A percentile compares a stretch with the other conserved stretches of the same genome.
phyloP scores from a whole-genome alignment of 2,329 filamentous ascomycete species.

The Tetracladium maxilliforme region DNA sequence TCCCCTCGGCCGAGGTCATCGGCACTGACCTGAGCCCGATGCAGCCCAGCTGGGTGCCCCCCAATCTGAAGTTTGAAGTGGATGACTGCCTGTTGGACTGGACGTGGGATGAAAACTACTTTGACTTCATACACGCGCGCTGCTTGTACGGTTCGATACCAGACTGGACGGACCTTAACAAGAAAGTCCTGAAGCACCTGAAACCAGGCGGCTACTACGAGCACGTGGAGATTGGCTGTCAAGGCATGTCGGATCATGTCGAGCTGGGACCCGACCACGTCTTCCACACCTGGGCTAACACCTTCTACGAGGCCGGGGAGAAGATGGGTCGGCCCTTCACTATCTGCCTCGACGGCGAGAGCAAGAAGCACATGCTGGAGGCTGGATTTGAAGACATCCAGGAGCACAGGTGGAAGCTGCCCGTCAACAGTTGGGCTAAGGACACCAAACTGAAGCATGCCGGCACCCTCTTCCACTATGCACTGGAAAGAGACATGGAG shows the following conservation, averaged over 20 bases:
- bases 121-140: constrained; percentile 45
- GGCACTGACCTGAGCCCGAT: constrained; percentile 4
- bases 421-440: constrained; percentile 17
- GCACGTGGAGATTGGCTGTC: constrained; percentile 11
- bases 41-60: constrained; percentile 7
- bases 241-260: constrained; percentile 6
- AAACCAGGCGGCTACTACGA: constrained; percentile 16
- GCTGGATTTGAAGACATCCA: constrained; percentile 27
- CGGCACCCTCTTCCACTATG: too few species aligned
- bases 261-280: constrained; percentile 6
- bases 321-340: constrained; percentile 3
- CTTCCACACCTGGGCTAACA: constrained; percentile 6
- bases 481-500: too few species aligned
- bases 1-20: constrained; percentile 3
- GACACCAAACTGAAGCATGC: constrained; percentile 13
- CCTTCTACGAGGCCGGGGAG: constrained; percentile 2
- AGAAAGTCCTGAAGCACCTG: constrained; percentile 26
- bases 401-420: constrained; percentile 11
- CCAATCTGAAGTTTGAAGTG: constrained; percentile 10
- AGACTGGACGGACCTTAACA: constrained; percentile 39
- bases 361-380: constrained; percentile 12
- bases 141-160: constrained; percentile 40
- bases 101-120: constrained; percentile 26
- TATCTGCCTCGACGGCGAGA: constrained; percentile 7
- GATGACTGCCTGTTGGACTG: constrained; percentile 20